Evolutionary conservation across 495 filamentous ascomycete genomes (phyloP).

Genomic region (Parachaetomium inaequale): DNA sequence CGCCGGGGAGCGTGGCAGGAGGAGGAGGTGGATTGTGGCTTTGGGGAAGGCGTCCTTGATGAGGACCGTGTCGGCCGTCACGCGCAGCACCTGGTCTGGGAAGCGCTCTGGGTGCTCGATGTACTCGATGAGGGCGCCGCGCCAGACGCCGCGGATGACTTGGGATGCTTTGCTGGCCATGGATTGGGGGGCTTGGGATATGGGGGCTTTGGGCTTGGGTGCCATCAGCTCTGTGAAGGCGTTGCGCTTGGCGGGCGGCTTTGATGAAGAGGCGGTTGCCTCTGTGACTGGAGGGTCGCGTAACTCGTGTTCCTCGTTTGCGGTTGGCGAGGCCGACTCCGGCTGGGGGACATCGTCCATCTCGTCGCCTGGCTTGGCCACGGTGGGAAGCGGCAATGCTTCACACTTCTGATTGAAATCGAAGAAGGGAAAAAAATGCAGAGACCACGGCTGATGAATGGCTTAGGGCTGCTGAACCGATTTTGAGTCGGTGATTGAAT

Average conservation of each 20-base stretch:
- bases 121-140: constrained; percentile 68
- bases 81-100: constrained; percentile 62
- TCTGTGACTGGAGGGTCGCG: neutral
- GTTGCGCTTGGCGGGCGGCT: constrained; percentile 19
- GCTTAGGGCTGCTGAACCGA: no score
- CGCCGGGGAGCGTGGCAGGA: constrained; percentile 68
- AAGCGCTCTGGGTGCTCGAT: constrained; percentile 63
- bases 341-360: neutral
- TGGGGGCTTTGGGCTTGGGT: constrained; percentile 47
- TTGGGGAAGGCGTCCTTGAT: constrained; percentile 87
- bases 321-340: neutral
- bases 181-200: constrained; percentile 19
- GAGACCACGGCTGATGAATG: no score
- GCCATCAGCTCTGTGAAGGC: constrained; percentile 65
- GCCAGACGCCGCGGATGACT: constrained; percentile 35
- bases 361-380: neutral
- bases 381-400: neutral
- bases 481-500: no score
- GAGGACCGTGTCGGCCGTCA: constrained; percentile 68
- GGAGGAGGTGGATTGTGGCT: constrained; percentile 75
- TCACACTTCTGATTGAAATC: neutral
- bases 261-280: neutral
- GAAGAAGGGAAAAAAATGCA: no score
- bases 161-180: constrained; percentile 11
- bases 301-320: neutral